Conservation (phyloP, 805 yeast genomes). For the Yarrowia sp. region DNA sequence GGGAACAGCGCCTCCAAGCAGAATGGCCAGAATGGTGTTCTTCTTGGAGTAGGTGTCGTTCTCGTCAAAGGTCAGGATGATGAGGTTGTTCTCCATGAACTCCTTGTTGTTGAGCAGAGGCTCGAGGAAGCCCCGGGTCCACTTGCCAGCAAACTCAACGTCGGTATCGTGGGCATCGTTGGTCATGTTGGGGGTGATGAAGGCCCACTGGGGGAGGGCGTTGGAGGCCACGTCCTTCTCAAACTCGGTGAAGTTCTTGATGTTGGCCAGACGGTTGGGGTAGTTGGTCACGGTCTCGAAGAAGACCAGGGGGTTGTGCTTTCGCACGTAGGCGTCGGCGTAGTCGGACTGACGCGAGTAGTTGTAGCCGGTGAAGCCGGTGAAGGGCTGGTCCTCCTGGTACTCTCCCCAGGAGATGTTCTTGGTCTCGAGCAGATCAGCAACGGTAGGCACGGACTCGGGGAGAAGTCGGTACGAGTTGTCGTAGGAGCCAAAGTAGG, state of each 20-base stretch:
- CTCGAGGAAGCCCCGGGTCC: slow-evolving; percentile 56
- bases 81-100: slow-evolving; percentile 57
- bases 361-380: slow-evolving; percentile 60
- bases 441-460: slow-evolving; percentile 56
- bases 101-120: slow-evolving; percentile 56
- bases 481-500: slow-evolving; percentile 57
- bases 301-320: slow-evolving; percentile 59
- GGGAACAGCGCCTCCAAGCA: slow-evolving; percentile 59
- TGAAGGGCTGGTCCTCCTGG: slow-evolving; percentile 61
- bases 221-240: slow-evolving; percentile 53
- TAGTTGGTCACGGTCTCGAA: slow-evolving; percentile 53
- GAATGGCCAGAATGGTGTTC: slow-evolving; percentile 56
- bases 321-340: slow-evolving; percentile 60
- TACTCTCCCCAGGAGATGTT: slow-evolving; percentile 62
- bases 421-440: slow-evolving; percentile 57
- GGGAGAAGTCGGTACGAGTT: slow-evolving; percentile 58
- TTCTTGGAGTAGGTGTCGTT: slow-evolving; percentile 54
- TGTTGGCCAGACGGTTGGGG: slow-evolving; percentile 53
- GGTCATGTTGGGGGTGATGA: slow-evolving; percentile 63
- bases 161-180: slow-evolving; percentile 61
- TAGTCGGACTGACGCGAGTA: slow-evolving; percentile 54
- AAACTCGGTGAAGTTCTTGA: slow-evolving; percentile 59
- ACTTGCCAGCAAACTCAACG: slow-evolving; percentile 56
- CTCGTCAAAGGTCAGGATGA: slow-evolving; percentile 61
- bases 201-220: slow-evolving; percentile 59